phyloP scores from a whole-genome alignment of 2,329 filamentous ascomycete species.

The Penicillium freii region DNA sequence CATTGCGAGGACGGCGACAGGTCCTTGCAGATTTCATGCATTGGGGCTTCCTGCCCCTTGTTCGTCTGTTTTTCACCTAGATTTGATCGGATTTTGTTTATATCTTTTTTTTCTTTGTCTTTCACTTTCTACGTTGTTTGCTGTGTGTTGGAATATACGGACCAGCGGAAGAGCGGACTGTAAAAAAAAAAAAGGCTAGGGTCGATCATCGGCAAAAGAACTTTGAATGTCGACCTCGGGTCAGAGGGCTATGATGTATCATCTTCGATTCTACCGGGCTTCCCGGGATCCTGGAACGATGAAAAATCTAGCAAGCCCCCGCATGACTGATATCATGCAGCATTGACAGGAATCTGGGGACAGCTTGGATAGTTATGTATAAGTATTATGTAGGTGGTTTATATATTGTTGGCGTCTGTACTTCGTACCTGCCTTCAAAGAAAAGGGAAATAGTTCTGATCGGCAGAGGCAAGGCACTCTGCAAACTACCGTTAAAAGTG shows the following conservation, averaged over 20 bases:
- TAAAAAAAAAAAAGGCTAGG: background rate
- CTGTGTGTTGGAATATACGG: background rate
- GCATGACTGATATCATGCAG: slow-evolving; percentile 18
- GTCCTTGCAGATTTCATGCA: slow-evolving; percentile 34
- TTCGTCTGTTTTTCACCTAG: background rate
- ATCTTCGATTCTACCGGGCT: background rate
- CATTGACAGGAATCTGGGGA: slow-evolving; percentile 9
- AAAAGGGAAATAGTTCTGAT: background rate
- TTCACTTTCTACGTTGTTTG: background rate
- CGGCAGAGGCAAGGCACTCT: slow-evolving; percentile 1
- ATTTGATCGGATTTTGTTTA: background rate
- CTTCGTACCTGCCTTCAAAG: background rate
- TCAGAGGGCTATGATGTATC: slow-evolving; percentile 6
- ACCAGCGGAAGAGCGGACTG: background rate
- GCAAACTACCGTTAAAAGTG: background rate
- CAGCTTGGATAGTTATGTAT: background rate
- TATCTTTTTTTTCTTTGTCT: background rate
- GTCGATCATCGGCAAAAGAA: slow-evolving; percentile 2
- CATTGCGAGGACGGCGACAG: slow-evolving; percentile 25
- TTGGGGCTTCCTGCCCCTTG: slow-evolving; percentile 11
- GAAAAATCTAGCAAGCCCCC: slow-evolving; percentile 10
- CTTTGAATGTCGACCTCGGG: background rate
- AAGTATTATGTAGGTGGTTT: background rate
- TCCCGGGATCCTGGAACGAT: slow-evolving; percentile 17
- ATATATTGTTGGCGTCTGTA: background rate